Evolutionary conservation across 176 grass and related monocot species (phyloP).

Genomic region (Pontederia paniculata): DNA sequence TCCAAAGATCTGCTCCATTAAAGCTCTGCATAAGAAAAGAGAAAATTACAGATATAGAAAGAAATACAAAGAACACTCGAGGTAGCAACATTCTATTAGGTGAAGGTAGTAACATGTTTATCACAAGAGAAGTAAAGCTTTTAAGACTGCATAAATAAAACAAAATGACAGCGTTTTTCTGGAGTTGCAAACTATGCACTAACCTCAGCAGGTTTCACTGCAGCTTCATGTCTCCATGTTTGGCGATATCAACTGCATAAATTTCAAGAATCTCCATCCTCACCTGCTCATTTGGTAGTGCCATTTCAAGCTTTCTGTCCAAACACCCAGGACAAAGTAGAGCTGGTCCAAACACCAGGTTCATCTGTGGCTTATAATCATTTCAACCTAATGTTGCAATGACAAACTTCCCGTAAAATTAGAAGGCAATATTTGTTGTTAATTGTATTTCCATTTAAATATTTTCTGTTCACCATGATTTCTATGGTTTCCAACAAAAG

Average conservation of each 20-base stretch:
- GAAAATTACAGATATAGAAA: not conserved
- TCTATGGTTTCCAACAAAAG: too few species aligned
- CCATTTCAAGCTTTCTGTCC: constrained; percentile 85
- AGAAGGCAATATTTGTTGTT: too few species aligned
- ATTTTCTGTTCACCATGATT: too few species aligned
- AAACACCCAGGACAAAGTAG: constrained; percentile 67
- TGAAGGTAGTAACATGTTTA: not conserved
- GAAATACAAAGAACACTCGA: not conserved
- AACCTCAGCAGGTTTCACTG: constrained; percentile 73
- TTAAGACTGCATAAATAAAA: not conserved
- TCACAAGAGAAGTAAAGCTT: too few species aligned
- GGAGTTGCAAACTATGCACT: constrained; percentile 13
- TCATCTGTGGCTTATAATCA: constrained; percentile 86
- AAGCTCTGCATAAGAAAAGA: constrained; percentile 37
- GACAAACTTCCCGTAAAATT: too few species aligned
- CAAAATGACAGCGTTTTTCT: not conserved
- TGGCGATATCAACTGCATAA: constrained; percentile 67
- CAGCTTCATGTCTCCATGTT: constrained; percentile 77
- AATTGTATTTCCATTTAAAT: too few species aligned
- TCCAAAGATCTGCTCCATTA: constrained; percentile 71
- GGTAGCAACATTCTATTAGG: not conserved
- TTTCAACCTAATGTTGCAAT: constrained; percentile 91
- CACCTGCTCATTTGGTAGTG: constrained; percentile 64
- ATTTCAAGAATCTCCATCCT: constrained; percentile 82
- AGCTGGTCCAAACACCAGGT: constrained; percentile 76